These are phyloP conservation scores for Lactarius tabidus DNA, from an alignment of 768 basidiomycete genomes.

Conservation along the genomic window DNA sequence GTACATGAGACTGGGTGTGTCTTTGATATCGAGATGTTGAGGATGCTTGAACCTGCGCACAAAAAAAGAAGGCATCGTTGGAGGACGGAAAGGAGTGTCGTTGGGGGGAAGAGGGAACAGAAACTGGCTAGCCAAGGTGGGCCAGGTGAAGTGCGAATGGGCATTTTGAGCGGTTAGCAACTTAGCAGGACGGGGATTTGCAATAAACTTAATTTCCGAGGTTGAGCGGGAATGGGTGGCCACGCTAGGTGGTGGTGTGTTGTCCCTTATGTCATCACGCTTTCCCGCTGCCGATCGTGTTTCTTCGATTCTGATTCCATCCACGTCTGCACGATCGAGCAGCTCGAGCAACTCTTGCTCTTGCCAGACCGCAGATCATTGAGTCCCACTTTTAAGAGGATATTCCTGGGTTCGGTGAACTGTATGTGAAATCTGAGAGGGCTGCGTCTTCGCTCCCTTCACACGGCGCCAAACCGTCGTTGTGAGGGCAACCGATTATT, in stretches of 20 bases:
- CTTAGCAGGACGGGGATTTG: neutral
- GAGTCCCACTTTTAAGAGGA: neutral
- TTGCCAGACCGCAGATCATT: neutral
- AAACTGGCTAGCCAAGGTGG: neutral
- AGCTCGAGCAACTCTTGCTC: neutral
- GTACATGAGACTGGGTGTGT: conserved; percentile 9
- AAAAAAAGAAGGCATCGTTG: conserved; percentile 11
- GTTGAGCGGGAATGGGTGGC: neutral
- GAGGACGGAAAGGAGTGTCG: neutral
- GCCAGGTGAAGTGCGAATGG: neutral
- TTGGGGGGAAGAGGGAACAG: neutral
- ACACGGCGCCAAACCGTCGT: neutral
- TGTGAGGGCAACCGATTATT: neutral
- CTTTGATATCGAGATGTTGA: neutral
- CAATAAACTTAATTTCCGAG: neutral
- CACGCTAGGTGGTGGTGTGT: neutral
- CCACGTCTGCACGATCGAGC: neutral
- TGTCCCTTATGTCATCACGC: neutral
- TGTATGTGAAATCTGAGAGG: neutral
- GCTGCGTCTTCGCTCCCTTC: neutral
- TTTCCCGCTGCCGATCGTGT: neutral
- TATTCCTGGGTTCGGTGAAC: neutral
- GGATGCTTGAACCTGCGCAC: neutral
- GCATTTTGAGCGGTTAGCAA: neutral
- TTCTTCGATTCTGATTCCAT: neutral